These are phyloP conservation scores for Cochlearia excelsa DNA, from an alignment of 345 rosid species.

Conservation along the genomic window DNA sequence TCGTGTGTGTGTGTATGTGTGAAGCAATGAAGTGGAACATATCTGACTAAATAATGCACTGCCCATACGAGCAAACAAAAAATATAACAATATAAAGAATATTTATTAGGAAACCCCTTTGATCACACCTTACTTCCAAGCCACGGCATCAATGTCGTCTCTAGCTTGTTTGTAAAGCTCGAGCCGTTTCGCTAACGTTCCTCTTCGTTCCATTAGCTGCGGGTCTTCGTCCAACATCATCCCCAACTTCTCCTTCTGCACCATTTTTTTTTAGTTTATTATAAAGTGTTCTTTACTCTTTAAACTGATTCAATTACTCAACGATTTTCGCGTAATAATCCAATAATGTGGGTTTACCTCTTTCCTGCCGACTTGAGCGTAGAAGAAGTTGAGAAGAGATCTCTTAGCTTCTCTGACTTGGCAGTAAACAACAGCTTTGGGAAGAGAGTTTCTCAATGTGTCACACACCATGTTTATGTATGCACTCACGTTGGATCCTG, in stretches of 20 bases:
- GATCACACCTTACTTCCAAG: constrained; percentile 64
- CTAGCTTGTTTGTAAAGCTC: constrained; percentile 93
- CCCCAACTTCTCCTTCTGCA: constrained; percentile 87
- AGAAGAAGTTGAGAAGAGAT: constrained; percentile 79
- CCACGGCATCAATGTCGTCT: constrained; percentile 91
- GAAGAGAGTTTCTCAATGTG: constrained; percentile 81
- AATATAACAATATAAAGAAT: constrained; percentile 23
- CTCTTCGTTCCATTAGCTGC: constrained; percentile 84
- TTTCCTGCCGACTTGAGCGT: constrained; percentile 80
- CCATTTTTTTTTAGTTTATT: neutral
- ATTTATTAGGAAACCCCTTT: constrained; percentile 4
- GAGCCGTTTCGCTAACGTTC: constrained; percentile 71
- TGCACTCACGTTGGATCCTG: constrained; percentile 90
- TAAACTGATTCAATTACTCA: neutral
- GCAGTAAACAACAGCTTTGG: constrained; percentile 94
- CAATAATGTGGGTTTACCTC: constrained; percentile 51
- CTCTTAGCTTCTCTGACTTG: constrained; percentile 96
- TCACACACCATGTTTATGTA: constrained; percentile 93
- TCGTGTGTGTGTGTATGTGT: constrained; percentile 18
- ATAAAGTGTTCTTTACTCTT: neutral
- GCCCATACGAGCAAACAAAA: constrained; percentile 23
- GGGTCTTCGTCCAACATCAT: constrained; percentile 98
- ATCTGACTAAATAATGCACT: constrained; percentile 14
- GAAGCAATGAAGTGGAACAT: constrained; percentile 22
- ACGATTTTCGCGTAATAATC: neutral